Percentiles rank a stretch among this genome's conserved stretches.
Evolutionary conservation across 805 yeast species (phyloP).

Genomic region (Starmerella sp.): DNA sequence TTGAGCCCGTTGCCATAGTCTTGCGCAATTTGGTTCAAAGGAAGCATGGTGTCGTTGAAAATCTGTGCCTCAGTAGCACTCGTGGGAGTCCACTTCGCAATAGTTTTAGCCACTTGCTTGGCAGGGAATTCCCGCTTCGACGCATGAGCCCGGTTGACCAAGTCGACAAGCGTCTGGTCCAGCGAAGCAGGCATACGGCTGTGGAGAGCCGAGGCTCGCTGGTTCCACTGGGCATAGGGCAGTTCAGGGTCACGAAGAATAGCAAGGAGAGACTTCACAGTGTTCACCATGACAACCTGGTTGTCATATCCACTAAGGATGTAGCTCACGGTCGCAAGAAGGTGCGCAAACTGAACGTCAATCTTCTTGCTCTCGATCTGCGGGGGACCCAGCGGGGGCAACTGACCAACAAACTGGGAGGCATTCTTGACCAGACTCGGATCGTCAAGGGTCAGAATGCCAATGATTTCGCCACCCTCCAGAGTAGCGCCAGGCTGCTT

Average conservation of each 20-base stretch:
- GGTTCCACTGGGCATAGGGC: conserved; percentile 88
- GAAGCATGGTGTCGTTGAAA: conserved; percentile 52
- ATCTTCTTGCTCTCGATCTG: conserved; percentile 73
- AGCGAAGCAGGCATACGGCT: conserved; percentile 74
- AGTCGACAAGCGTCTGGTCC: conserved; percentile 51
- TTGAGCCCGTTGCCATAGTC: conserved; percentile 64
- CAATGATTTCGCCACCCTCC: conserved; percentile 92
- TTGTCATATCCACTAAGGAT: conserved; percentile 88
- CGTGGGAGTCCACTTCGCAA: conserved; percentile 53
- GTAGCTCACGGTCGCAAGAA: conserved; percentile 54
- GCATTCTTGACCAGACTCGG: conserved; percentile 97
- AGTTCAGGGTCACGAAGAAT: conserved; percentile 67
- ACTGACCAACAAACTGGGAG: conserved; percentile 82
- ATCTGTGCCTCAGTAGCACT: conserved; percentile 36
- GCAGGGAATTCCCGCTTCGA: conserved; percentile 89
- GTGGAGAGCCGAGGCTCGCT: conserved; percentile 79
- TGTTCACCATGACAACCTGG: conserved; percentile 82
- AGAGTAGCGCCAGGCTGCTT: conserved; percentile 98
- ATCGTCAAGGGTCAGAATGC: conserved; percentile 87
- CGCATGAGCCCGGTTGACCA: conserved; percentile 52
- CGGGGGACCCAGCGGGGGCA: conserved; percentile 83
- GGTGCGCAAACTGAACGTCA: conserved; percentile 54
- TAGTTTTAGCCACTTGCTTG: conserved; percentile 59
- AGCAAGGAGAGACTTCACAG: conserved; percentile 60
- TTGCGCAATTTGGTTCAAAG: conserved; percentile 58